phyloP scores from a whole-genome alignment of 257 asterid genomes.

The Linaria vulgaris region DNA sequence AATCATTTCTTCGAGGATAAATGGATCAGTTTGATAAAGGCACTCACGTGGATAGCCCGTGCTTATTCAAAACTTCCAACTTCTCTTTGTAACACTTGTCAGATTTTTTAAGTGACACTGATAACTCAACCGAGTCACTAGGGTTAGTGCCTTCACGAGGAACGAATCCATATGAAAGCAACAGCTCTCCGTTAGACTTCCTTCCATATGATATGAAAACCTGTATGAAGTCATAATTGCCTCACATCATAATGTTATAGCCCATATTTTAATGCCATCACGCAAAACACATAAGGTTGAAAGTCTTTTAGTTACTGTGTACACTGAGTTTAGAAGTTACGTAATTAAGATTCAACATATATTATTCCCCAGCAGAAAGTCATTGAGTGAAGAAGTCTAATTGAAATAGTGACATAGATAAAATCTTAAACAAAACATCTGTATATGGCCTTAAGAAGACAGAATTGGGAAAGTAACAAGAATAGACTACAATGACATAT shows the following conservation, averaged over 20 bases:
- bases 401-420: no score
- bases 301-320: background rate
- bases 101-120: slow-evolving; percentile 60
- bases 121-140: slow-evolving; percentile 72
- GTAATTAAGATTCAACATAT: no score
- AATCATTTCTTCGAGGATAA: slow-evolving; percentile 6
- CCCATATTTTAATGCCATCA: background rate
- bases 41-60: slow-evolving; percentile 74
- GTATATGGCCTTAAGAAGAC: background rate
- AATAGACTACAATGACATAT: no score
- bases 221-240: slow-evolving; percentile 40
- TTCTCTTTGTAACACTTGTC: slow-evolving; percentile 83
- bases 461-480: background rate
- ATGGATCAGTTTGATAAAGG: background rate
- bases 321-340: no score
- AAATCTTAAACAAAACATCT: no score
- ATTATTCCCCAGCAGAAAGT: no score
- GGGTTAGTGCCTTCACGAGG: slow-evolving; percentile 97
- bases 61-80: slow-evolving; percentile 57
- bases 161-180: slow-evolving; percentile 95
- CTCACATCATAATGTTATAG: background rate
- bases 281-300: background rate
- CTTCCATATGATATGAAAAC: slow-evolving; percentile 89
- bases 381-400: no score
- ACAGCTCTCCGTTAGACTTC: slow-evolving; percentile 89